Conservation (phyloP, 371 early-diverging fungal species). For the Funneliformis caledonium region DNA sequence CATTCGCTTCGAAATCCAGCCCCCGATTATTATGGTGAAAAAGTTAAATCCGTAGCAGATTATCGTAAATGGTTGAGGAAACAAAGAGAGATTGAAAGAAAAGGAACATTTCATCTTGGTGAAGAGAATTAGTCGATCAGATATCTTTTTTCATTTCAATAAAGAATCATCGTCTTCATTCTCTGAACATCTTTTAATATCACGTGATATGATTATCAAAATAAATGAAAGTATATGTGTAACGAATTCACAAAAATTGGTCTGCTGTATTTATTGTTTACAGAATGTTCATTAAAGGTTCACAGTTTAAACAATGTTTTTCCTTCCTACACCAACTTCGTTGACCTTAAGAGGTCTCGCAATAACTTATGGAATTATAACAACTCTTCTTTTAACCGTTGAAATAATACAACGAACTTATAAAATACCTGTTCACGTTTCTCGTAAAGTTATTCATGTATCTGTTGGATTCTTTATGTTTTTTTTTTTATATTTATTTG, state of each 20-base stretch:
- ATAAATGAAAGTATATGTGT: too few species aligned
- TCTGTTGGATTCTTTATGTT: conserved; percentile 6
- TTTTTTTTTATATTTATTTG: conserved; percentile 21
- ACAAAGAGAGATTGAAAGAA: conserved; percentile 81
- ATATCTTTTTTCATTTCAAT: too few species aligned
- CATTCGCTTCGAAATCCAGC: conserved; percentile 80
- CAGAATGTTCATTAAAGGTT: too few species aligned
- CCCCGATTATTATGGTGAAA: conserved; percentile 95
- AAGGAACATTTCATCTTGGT: conserved; percentile 68
- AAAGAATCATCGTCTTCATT: too few species aligned
- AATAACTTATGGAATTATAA: conserved; percentile 1
- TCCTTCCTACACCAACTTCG: conserved; percentile 16
- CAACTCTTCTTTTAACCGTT: neutral
- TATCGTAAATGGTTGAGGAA: conserved; percentile 91
- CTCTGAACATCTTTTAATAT: too few species aligned
- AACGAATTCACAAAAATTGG: too few species aligned
- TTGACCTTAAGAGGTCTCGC: neutral
- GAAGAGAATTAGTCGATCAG: neutral
- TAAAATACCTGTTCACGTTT: neutral
- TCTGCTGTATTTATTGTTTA: too few species aligned
- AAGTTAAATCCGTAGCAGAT: conserved; percentile 78
- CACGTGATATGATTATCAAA: too few species aligned
- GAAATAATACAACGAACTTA: conserved; percentile 11
- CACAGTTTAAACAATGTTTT: neutral
- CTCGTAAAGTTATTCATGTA: conserved; percentile 28